phyloP scores from a whole-genome alignment of 106 monocot genomes.

The Dendrobium nobile region DNA sequence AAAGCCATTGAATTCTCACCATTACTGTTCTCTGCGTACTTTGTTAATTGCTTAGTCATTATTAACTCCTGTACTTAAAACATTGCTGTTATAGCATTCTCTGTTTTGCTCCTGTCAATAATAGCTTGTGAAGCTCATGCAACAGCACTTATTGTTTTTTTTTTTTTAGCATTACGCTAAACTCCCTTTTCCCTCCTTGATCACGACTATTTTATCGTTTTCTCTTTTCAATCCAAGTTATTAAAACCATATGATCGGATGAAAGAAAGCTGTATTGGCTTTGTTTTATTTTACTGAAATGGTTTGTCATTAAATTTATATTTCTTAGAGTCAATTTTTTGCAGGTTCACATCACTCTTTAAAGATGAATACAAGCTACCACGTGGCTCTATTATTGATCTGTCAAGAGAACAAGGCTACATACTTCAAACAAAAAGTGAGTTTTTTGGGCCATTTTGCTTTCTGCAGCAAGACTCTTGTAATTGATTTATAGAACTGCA shows the following conservation, averaged over 20 bases:
- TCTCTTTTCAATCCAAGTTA: not conserved
- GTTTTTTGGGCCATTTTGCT: conserved; percentile 5
- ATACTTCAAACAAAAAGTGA: conserved; percentile 73
- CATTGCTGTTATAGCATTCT: not conserved
- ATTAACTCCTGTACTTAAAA: not conserved
- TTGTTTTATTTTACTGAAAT: not conserved
- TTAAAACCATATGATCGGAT: not conserved
- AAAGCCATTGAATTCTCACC: not conserved
- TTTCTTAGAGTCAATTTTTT: not conserved
- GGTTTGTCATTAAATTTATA: not conserved
- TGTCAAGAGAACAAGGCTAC: conserved; percentile 63
- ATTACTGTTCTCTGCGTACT: not conserved
- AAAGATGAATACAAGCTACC: conserved; percentile 89
- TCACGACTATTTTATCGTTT: not conserved
- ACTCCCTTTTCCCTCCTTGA: not conserved
- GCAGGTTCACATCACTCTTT: conserved; percentile 80
- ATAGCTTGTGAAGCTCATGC: not conserved
- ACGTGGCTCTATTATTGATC: conserved; percentile 72
- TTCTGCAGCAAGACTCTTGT: no score
- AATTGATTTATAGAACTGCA: no score
- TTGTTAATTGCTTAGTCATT: not conserved
- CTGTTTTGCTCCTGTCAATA: not conserved
- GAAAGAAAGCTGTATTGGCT: not conserved
- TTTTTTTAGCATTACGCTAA: not conserved
- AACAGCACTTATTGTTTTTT: not conserved